phyloP scores from a whole-genome alignment of 2,329 filamentous ascomycete genomes.

The Arthrobotrys entomopaga region DNA sequence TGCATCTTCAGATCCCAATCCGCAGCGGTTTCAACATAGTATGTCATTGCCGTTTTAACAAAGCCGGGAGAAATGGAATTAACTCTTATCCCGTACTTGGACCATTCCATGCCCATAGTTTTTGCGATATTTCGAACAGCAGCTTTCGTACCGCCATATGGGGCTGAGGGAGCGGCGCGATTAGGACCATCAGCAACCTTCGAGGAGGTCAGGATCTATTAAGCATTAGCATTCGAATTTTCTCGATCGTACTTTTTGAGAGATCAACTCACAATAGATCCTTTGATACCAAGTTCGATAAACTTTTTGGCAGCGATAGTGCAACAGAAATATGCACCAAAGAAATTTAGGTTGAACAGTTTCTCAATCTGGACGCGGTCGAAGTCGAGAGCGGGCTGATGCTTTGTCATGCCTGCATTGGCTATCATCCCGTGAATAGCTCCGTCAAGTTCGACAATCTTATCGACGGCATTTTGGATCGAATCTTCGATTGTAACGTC shows the following conservation, averaged over 20 bases:
- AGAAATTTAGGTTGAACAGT: conserved; percentile 66
- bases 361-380: conserved; percentile 62
- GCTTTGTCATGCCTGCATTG: conserved; percentile 65
- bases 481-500: conserved; percentile 65
- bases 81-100: conserved; percentile 65
- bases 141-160: conserved; percentile 59
- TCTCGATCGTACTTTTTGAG: not conserved
- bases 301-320: conserved; percentile 64
- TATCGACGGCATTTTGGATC: conserved; percentile 63
- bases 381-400: conserved; percentile 65
- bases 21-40: conserved; percentile 66
- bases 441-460: conserved; percentile 62
- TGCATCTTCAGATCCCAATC: conserved; percentile 70
- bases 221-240: conserved; percentile 4
- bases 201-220: conserved; percentile 64
- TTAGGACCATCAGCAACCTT: conserved; percentile 67
- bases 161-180: conserved; percentile 67
- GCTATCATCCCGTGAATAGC: conserved; percentile 64
- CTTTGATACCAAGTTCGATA: conserved; percentile 61
- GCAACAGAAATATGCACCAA: conserved; percentile 65
- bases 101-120: conserved; percentile 66
- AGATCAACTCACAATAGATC: conserved; percentile 57
- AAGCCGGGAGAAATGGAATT: conserved; percentile 66
- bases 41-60: conserved; percentile 65
- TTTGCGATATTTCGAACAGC: conserved; percentile 62